phyloP scores from a whole-genome alignment of 192 early-diverging fungal genomes.

The Umbelopsis ramanniana region DNA sequence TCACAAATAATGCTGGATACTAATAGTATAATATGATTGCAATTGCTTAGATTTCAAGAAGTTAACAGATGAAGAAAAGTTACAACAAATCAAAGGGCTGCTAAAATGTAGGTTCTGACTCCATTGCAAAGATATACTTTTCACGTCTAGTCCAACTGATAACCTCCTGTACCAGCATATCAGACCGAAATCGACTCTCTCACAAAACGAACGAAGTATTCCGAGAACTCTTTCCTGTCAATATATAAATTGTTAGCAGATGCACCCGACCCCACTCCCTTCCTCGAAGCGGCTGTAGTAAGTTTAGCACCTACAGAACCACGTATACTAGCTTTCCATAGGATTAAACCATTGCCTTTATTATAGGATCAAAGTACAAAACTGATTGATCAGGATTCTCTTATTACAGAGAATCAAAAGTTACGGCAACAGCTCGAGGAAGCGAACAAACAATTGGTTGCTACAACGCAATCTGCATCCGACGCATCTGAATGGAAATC shows the following conservation, averaged over 20 bases:
- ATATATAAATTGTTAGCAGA: constrained; percentile 82
- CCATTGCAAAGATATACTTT: not conserved
- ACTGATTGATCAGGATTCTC: constrained; percentile 45
- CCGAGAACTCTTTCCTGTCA: constrained; percentile 80
- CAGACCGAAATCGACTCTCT: constrained; percentile 92
- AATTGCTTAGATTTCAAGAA: constrained; percentile 72
- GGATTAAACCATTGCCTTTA: not conserved
- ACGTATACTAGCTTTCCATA: not conserved
- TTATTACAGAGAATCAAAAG: constrained; percentile 58
- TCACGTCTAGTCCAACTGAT: no score
- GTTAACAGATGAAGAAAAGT: constrained; percentile 77
- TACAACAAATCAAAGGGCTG: constrained; percentile 75
- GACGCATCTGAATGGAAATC: constrained; percentile 54
- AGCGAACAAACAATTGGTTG: constrained; percentile 45
- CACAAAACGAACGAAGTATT: constrained; percentile 81
- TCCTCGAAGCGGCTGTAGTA: constrained; percentile 65
- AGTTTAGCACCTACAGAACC: not conserved
- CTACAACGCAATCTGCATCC: constrained; percentile 50
- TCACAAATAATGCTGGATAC: not conserved
- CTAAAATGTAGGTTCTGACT: constrained; percentile 59
- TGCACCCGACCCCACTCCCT: constrained; percentile 81
- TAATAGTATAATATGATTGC: not conserved
- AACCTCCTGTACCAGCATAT: constrained; percentile 55
- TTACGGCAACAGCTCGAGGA: constrained; percentile 58
- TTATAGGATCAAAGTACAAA: constrained; percentile 55